phyloP scores from a whole-genome alignment of 257 asterid genomes.

The Scutellaria minor region DNA sequence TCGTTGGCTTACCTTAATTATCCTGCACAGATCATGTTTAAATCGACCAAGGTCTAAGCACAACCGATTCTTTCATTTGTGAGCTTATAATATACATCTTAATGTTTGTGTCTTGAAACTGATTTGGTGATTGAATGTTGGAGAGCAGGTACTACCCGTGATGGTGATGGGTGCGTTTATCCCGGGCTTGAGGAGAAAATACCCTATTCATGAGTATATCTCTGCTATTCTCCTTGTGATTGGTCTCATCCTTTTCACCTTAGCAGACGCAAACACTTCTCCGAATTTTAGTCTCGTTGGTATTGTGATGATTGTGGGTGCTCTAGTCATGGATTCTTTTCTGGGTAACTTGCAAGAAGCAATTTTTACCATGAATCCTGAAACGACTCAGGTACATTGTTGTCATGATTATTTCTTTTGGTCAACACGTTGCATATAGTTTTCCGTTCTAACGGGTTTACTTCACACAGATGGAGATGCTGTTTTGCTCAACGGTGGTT shows the following conservation, averaged over 20 bases:
- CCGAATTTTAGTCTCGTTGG: slow-evolving; percentile 87
- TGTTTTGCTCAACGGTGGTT: slow-evolving; percentile 83
- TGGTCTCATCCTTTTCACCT: slow-evolving; percentile 82
- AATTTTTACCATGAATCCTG: slow-evolving; percentile 82
- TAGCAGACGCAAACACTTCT: slow-evolving; percentile 85
- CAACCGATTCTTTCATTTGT: not conserved
- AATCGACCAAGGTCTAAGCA: slow-evolving; percentile 85
- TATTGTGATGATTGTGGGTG: slow-evolving; percentile 77
- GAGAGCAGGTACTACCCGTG: slow-evolving; percentile 76
- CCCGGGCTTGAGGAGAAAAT: slow-evolving; percentile 91
- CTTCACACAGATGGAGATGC: slow-evolving; percentile 74
- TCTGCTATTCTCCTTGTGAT: slow-evolving; percentile 76
- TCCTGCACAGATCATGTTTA: slow-evolving; percentile 97
- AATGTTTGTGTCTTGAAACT: not conserved
- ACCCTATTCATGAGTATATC: slow-evolving; percentile 75
- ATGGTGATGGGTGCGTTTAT: slow-evolving; percentile 97
- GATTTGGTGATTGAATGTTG: slow-evolving; percentile 18
- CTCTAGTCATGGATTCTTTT: slow-evolving; percentile 88
- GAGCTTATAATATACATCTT: not conserved
- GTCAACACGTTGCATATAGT: not conserved
- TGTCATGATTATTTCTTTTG: not conserved
- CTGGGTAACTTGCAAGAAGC: slow-evolving; percentile 93
- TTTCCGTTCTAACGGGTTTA: not conserved
- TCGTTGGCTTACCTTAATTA: slow-evolving; percentile 91
- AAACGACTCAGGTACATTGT: slow-evolving; percentile 77